Base-by-base conservation (phyloP, 306 rosid species). In the Begonia peltatifolia region DNA sequence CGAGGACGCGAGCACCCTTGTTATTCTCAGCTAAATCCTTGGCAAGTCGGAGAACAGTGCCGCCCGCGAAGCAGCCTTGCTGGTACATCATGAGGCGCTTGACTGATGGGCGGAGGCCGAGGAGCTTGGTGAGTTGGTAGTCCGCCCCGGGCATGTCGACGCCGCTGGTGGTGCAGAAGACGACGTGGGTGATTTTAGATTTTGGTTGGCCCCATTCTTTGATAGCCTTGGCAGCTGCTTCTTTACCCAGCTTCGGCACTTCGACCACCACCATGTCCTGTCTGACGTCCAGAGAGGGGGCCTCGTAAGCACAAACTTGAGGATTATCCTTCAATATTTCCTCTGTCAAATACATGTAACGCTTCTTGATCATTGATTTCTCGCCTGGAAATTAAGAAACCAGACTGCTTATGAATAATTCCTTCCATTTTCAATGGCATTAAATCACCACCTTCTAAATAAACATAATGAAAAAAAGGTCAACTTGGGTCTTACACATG, bases 141-240 rank as follows among this genome's bases (percentile, higher is more conserved):
- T 80, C 87, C 0, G 80, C 80, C 0, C 81, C 87, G 1, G 80
- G 87, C 87, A 80, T 76, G 68, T 80, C 87, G 0, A 80, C 80
- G 0, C 87, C 80, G 1, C 80, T 73, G 6, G 83, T 80, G n/a
- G 87, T 80, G 47, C 87, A 80, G 60, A 80, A 80, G 1, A 80
- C 73, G 0, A 76, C 55, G 49, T 80, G 83, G 2, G 87, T 76
- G 46, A 80, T 80, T 60, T 74, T 76, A 17, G 83, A 80, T 47
- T 73, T 80, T 2, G 80, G 81, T n/a, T 77, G 87, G 3, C 84
- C 87, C 87, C 87, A 80, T 12, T 80, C 83, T 2, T 69, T 74
- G 14, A 80, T 80, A 0, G 87, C 87, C 20, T 71, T 76, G 0
- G 49, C 2, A 0, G 87, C 87, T 0, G 87, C 87, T 14, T 80